A percentile compares a stretch with the other conserved stretches of the same genome.
phyloP scores from a whole-genome alignment of 768 basidiomycete genomes.

The Scleroderma bovista region DNA sequence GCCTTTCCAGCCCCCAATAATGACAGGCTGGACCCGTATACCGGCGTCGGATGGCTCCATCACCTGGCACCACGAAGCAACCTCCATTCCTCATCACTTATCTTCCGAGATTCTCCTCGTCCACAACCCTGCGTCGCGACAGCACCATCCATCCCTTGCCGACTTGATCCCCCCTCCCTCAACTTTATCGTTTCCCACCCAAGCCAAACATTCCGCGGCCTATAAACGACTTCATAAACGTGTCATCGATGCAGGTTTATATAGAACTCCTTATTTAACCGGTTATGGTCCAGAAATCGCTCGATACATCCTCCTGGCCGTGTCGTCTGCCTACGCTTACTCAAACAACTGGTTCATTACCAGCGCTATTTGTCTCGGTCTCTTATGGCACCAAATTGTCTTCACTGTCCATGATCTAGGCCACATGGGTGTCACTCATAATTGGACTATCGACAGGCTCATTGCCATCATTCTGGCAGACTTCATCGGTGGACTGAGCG shows the following conservation, averaged over 20 bases:
- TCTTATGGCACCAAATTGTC: constrained; percentile 93
- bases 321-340: constrained; percentile 58
- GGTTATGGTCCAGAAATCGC: constrained; percentile 87
- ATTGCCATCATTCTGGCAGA: constrained; percentile 77
- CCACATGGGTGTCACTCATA: constrained; percentile 88
- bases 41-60: constrained; percentile 37
- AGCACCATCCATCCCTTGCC: constrained; percentile 33
- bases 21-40: constrained; percentile 75
- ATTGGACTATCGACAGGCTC: constrained; percentile 76
- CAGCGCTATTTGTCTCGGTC: constrained; percentile 78
- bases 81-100: constrained; percentile 31
- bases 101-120: constrained; percentile 63
- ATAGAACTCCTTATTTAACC: constrained; percentile 73
- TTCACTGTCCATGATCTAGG: constrained; percentile 94
- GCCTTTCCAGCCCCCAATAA: constrained; percentile 82
- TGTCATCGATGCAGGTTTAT: constrained; percentile 75
- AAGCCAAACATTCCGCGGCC: constrained; percentile 65
- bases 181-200: constrained; percentile 47
- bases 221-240: constrained; percentile 76
- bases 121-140: constrained; percentile 26
- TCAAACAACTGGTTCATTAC: constrained; percentile 55
- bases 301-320: constrained; percentile 69
- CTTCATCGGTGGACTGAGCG: constrained; percentile 86
- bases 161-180: constrained; percentile 51
- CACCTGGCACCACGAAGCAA: constrained; percentile 63